A percentile compares a stretch with the other conserved stretches of the same genome.
Evolutionary conservation across 768 basidiomycete genomes (phyloP).

Genomic region (Pulveroboletus frians): DNA sequence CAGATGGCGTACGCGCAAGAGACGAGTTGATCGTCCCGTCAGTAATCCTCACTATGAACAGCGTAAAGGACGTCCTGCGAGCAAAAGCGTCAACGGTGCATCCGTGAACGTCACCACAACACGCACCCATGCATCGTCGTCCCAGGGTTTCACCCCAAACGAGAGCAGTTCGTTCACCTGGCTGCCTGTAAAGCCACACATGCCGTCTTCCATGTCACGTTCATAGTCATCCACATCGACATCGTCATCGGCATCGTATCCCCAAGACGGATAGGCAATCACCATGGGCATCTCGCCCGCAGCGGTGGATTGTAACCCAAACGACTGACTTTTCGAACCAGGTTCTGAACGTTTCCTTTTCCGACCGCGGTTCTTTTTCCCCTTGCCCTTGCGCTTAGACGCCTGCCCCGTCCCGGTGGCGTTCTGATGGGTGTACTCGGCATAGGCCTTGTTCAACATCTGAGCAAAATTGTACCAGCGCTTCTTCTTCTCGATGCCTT

Average conservation of each 20-base stretch:
- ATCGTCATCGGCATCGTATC: not conserved
- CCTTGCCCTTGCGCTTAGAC: not conserved
- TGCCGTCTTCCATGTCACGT: not conserved
- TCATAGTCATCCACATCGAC: too few relatives aligned
- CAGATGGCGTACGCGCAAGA: too few relatives aligned
- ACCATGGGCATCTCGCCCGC: too few relatives aligned
- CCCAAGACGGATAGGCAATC: not conserved
- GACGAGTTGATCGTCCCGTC: too few relatives aligned
- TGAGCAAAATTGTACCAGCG: not conserved
- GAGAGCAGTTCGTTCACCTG: constrained; percentile 32
- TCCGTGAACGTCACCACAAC: too few relatives aligned
- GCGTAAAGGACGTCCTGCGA: constrained; percentile 17
- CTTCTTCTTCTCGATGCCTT: constrained; percentile 4
- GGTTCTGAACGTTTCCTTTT: not conserved
- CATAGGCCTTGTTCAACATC: not conserved
- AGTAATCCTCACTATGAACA: constrained; percentile 1
- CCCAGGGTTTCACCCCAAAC: constrained; percentile 44
- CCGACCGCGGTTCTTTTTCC: constrained; percentile 1
- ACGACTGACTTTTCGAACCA: too few relatives aligned
- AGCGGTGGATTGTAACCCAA: too few relatives aligned
- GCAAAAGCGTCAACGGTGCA: not conserved
- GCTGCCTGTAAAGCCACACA: constrained; percentile 28
- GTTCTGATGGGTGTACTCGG: not conserved
- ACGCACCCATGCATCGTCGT: constrained; percentile 39
- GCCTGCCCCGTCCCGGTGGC: too few relatives aligned